Base-by-base conservation (phyloP, 1,284 basidiomycete genomes). In the Pascua guehoae region DNA sequence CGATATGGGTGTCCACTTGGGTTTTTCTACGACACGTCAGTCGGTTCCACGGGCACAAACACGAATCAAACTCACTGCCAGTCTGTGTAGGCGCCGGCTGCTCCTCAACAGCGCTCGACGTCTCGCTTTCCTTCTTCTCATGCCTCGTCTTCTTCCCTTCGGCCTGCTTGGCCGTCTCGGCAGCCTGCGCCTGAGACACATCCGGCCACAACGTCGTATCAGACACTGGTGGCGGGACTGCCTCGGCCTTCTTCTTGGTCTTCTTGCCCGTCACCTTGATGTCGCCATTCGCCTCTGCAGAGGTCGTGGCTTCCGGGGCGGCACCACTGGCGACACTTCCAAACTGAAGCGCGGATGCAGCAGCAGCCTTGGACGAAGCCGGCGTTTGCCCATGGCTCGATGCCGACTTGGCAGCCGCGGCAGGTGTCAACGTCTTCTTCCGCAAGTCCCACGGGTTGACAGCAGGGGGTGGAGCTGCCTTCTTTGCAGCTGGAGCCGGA, bases 1-100 rank as follows among this genome's bases (percentile, higher is more conserved):
- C 4, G 77, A 74, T 18, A 78, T 78, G 7, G 74, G 61, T 8
- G 60, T 77, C 77, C 77, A 78, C 62, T 77, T 77, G 36, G 65
- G 68, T 64, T 76, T 77, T 59, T 73, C 75, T 77, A 51, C 17
- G 24, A 32, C 24, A 51, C 40, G 39, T 38, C n/a, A 45, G 36
- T 54, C 18, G 40, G 45, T 37, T 8, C 12, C 12, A 42, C 14
- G 32, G n/a, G 24, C 24, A 7, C 24, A 32, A 32, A 32, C 24
- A 32, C 24, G 24, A 43, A 41, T 36, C 12, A 9, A 9, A 66
- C 65, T 66, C 52, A 68, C 70, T 70, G 39, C 66, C 63, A 38
- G 44, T 56, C 39, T 37, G 52, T 8, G 53, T 52, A 39, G 41
- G 38, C 12, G 51, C 16, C 4, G 50, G 18, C 12, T 17, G 52